Evolutionary conservation across 2,329 filamentous ascomycete species (phyloP), one percentile per base, ranked within the genome.

Genomic region (Zopfia rhizophila): DNA sequence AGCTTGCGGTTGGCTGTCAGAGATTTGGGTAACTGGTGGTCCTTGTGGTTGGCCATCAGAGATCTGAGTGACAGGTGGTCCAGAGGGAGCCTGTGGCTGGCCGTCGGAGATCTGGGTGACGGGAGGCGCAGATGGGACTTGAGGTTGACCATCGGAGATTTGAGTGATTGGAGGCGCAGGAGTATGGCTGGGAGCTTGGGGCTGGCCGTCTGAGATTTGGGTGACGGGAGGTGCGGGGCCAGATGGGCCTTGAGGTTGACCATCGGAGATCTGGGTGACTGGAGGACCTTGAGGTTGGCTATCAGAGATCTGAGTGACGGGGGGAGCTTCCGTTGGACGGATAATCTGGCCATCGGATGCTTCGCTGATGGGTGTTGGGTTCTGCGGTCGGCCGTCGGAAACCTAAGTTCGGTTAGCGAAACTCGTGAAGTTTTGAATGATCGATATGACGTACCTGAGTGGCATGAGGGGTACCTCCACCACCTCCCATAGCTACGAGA

Each of bases 181-280:
- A n/a, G 51, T 50, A 12, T 48, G 42, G 8, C 53, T 48, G 6
- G 60, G 58, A 28, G 53, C 59, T 29, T 64, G 61, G 21, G 56
- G 51, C 37, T 64, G 56, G 12, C 61, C 60, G 17, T 69, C 66
- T 18, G 40, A 44, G 24, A 54, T 55, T 25, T 60, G 49, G 3
- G 52, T 38, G 24, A 55, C 30, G 8, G 46, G 36, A 11, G 53
- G 38, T 19, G 40, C 36, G 17, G 40, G 16, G 16, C n/a, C 29
- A 18, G 53, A 48, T 8, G 59, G 53, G 16, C 39, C 53, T 36
- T 58, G 53, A 8, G 45, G 43, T 38, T 56, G 51, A 21, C 63
- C 66, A 33, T 69, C 66, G 10, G 56, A 52, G 32, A 66, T 66
- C 44, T 68, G 60, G 3, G 63, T 56, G 10, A 67, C 52, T 3